These are phyloP conservation scores for Leccinellum rugosiceps DNA, from an alignment of 768 basidiomycete species.

Conservation along the genomic window DNA sequence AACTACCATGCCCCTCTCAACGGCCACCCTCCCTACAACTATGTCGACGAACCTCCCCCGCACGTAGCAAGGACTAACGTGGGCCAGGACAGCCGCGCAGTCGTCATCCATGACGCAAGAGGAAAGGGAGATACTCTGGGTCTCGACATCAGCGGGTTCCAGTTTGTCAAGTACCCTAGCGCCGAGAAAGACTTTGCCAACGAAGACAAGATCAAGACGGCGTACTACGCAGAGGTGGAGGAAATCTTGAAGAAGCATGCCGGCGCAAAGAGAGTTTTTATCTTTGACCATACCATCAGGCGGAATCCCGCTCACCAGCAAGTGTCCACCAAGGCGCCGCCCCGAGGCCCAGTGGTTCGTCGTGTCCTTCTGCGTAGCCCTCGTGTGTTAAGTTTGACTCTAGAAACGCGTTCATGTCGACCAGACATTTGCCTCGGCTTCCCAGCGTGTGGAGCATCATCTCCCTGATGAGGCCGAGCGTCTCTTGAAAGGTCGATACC, in stretches of 20 bases:
- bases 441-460: not conserved
- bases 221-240: constrained; percentile 43
- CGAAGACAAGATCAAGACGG: constrained; percentile 35
- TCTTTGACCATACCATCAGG: constrained; percentile 47
- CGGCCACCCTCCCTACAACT: constrained; percentile 34
- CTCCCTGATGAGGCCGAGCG: not conserved
- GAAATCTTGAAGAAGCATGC: constrained; percentile 39
- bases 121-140: constrained; percentile 27
- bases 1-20: constrained; percentile 34
- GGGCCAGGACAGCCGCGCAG: constrained; percentile 15
- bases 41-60: constrained; percentile 29
- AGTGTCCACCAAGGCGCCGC: not conserved
- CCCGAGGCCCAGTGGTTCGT: constrained; percentile 36
- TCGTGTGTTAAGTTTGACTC: constrained; percentile 9
- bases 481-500: constrained; percentile 32
- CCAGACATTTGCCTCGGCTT: not conserved
- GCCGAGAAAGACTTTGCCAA: constrained; percentile 38
- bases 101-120: constrained; percentile 32
- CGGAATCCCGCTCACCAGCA: constrained; percentile 12
- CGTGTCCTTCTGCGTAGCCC: constrained; percentile 1
- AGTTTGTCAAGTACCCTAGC: constrained; percentile 33
- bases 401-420: not conserved
- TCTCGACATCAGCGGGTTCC: constrained; percentile 47
- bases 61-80: constrained; percentile 31
- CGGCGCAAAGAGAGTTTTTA: constrained; percentile 38